A percentile compares a stretch with the other conserved stretches of the same genome.
phyloP scores from a whole-genome alignment of 345 rosid genomes.

The Pelargonium nanum region DNA sequence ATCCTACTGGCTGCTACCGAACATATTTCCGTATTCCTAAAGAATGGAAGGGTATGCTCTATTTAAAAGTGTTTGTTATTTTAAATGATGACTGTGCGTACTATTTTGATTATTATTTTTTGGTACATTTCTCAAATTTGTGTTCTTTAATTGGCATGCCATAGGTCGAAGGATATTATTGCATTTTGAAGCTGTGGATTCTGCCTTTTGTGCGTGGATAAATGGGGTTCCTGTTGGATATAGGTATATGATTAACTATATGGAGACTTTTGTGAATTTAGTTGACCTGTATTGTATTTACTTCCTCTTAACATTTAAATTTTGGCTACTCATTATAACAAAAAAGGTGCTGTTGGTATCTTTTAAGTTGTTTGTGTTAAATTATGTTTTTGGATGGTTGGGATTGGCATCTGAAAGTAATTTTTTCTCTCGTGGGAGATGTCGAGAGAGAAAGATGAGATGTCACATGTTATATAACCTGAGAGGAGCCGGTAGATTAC shows the following conservation, averaged over 20 bases:
- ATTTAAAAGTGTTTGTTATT: slow-evolving; percentile 3
- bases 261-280: neutral
- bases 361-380: neutral
- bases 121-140: neutral
- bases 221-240: slow-evolving; percentile 85
- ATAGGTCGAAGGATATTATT: slow-evolving; percentile 85
- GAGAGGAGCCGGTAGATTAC: neutral
- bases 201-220: slow-evolving; percentile 88
- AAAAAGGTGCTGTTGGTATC: too few relatives aligned
- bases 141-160: slow-evolving; percentile 10
- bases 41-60: slow-evolving; percentile 72
- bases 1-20: slow-evolving; percentile 93
- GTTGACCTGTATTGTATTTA: neutral
- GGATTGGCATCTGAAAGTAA: neutral
- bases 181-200: slow-evolving; percentile 98
- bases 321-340: neutral
- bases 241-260: slow-evolving; percentile 37
- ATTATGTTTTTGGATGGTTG: neutral
- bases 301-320: too few relatives aligned
- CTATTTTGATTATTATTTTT: neutral
- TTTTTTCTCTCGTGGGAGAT: neutral
- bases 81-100: slow-evolving; percentile 5
- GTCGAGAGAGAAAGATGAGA: neutral
- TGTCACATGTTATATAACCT: neutral
- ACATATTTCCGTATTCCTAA: slow-evolving; percentile 68